Evolutionary conservation across 2,329 filamentous ascomycete species (phyloP).

Genomic region (Ambrosiella xylebori): DNA sequence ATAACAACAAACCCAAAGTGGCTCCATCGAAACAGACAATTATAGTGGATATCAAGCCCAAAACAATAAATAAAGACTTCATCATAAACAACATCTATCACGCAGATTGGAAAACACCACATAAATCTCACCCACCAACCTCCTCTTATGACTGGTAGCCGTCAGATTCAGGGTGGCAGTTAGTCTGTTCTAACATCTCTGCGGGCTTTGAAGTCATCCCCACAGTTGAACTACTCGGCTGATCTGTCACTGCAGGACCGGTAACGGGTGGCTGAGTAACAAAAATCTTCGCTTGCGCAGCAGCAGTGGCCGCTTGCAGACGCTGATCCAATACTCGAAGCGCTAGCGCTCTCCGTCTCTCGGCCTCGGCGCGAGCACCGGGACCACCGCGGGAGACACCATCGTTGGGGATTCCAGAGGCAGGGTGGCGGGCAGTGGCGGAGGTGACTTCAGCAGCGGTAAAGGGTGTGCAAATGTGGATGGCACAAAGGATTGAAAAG

Average conservation of each 20-base stretch:
- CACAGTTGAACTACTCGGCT: slow-evolving; percentile 37
- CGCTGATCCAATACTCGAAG: slow-evolving; percentile 85
- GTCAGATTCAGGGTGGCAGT: slow-evolving; percentile 42
- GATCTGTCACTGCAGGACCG: slow-evolving; percentile 39
- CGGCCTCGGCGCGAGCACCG: slow-evolving; percentile 73
- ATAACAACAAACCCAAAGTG: too few species aligned
- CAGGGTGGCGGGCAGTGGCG: slow-evolving; percentile 49
- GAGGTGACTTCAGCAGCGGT: slow-evolving; percentile 62
- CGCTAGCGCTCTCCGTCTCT: slow-evolving; percentile 72
- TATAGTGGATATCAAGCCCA: too few species aligned
- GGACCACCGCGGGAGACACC: slow-evolving; percentile 39
- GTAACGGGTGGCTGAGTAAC: slow-evolving; percentile 23
- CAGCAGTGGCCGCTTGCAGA: slow-evolving; percentile 61
- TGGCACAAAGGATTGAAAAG: slow-evolving; percentile 55
- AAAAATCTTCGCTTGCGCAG: slow-evolving; percentile 20
- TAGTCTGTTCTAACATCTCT: slow-evolving; percentile 50
- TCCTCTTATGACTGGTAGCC: neutral
- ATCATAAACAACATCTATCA: too few species aligned
- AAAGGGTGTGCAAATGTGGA: slow-evolving; percentile 73
- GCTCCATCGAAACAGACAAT: too few species aligned
- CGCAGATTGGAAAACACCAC: neutral
- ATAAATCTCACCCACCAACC: neutral
- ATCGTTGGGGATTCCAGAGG: slow-evolving; percentile 31
- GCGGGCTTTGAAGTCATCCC: slow-evolving; percentile 38
- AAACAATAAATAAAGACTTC: too few species aligned